A percentile compares a stretch with the other conserved stretches of the same genome.
Evolutionary conservation across 2,329 filamentous ascomycete genomes (phyloP).

Genomic region (Anthostomella pinea): DNA sequence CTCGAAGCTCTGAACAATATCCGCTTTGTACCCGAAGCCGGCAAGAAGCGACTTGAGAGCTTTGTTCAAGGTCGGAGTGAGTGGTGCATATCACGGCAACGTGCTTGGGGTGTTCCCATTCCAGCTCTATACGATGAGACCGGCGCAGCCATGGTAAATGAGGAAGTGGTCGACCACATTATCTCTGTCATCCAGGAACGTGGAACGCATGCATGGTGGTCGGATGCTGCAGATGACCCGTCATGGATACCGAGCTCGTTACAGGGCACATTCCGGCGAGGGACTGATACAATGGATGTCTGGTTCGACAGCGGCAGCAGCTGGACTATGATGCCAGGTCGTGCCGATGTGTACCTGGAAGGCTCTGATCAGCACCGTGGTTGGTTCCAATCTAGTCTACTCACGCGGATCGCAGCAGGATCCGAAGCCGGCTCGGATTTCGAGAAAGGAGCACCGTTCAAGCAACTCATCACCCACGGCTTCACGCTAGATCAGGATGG

Average conservation of each 20-base stretch:
- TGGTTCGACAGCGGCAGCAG: slow-evolving; percentile 99
- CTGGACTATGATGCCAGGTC: slow-evolving; percentile 64
- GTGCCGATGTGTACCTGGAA: slow-evolving; percentile 86
- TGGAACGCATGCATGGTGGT: slow-evolving; percentile 94
- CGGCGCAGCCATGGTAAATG: slow-evolving; percentile 74
- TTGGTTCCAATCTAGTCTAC: slow-evolving; percentile 95
- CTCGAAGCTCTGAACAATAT: slow-evolving; percentile 68
- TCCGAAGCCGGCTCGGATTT: slow-evolving; percentile 35
- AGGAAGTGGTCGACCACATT: slow-evolving; percentile 79
- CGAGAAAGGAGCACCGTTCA: slow-evolving; percentile 65
- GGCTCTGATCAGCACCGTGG: slow-evolving; percentile 94
- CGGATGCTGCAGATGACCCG: slow-evolving; percentile 70
- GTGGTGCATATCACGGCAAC: slow-evolving; percentile 97
- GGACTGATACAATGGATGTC: slow-evolving; percentile 96
- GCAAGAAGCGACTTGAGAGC: slow-evolving; percentile 72
- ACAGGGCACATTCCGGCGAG: slow-evolving; percentile 62
- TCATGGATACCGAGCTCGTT: slow-evolving; percentile 73
- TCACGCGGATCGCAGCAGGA: slow-evolving; percentile 75
- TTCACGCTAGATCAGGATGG: slow-evolving; percentile 87
- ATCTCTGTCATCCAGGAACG: slow-evolving; percentile 73
- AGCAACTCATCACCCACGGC: slow-evolving; percentile 87
- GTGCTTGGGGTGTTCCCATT: slow-evolving; percentile 95
- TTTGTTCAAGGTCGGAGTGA: slow-evolving; percentile 87
- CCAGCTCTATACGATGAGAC: slow-evolving; percentile 77
- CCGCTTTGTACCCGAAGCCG: slow-evolving; percentile 73